Base-by-base conservation (phyloP, 2,329 filamentous ascomycete species). In the Fusarium devonianum region DNA sequence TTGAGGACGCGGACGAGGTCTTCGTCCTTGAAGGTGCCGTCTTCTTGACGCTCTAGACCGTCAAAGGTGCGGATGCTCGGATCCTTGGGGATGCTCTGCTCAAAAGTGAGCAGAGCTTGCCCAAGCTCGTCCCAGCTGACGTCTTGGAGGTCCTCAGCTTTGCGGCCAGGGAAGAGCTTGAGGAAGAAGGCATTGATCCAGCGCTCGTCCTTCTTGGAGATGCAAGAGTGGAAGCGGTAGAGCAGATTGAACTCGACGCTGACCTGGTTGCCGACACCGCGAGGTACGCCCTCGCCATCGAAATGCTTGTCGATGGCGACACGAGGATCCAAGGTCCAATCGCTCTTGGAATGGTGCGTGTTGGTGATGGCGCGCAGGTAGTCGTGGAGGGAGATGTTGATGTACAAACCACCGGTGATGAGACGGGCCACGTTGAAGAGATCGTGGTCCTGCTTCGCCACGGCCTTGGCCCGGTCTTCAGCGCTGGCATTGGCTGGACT, bases 231-330 rank as follows among this genome's bases (percentile, higher is more conserved):
- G 76, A 83, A 88, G 18, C 85, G 75, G 63, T 88, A 88, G 2
- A 88, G 73, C 19, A 88, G 72, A 51, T 88, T 88, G 70, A 88
- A 88, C 66, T 88, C 85, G 3, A 83, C 84, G 30, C 81, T 85
- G 34, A 87, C 84, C 58, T 87, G 83, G 61, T 88, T 88, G 10
- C 85, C 85, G 3, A 83, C 76, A 2, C 82, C 85, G 34, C 82
- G 73, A 0, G 78, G 73, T 1, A 80, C 75, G 6, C 77, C 77
- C 17, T 78, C 70, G 4, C 71, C 69, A 49, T 78, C 80, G 60
- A 63, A 63, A 16, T 58, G 58, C 49, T 59, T 57, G n/a, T 69
- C 76, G 12, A 85, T 81, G 0, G 84, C 78, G n/a, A 78, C 76
- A 16, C 85, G 79, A 2, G 85, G 85, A 51, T 88, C 83, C 5